Conservation (phyloP, 1,284 basidiomycete species). For the Schizophyllum amplum region DNA sequence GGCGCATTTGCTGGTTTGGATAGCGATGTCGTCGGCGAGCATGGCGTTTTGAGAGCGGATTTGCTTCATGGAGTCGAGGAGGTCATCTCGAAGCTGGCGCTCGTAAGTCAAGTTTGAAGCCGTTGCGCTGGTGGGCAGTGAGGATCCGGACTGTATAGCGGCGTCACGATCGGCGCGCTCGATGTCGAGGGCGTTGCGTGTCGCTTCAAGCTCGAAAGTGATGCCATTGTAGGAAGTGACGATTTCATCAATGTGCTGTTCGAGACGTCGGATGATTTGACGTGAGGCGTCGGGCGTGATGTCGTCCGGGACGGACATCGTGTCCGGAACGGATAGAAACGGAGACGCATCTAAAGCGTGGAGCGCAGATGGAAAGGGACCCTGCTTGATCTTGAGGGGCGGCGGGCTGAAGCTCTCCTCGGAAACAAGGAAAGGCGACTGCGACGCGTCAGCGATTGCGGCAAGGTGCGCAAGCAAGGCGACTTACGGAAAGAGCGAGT, state of each 20-base stretch:
- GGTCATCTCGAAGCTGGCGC: constrained; percentile 15
- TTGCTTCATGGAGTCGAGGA: constrained; percentile 18
- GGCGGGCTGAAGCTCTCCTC: not conserved
- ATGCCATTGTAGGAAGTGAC: constrained; percentile 16
- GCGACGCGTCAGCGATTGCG: not conserved
- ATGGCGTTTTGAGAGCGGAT: constrained; percentile 17
- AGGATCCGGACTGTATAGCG: constrained; percentile 1
- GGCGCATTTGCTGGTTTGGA: constrained; percentile 13
- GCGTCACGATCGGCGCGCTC: constrained; percentile 14
- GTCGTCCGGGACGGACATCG: not conserved
- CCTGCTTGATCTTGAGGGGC: not conserved
- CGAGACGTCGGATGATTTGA: constrained; percentile 13
- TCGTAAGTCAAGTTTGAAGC: constrained; percentile 15
- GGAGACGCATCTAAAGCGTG: not conserved
- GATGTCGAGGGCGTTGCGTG: constrained; percentile 14
- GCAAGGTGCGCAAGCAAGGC: not conserved
- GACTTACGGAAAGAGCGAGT: not conserved
- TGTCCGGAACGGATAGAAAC: not conserved
- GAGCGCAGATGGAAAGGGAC: not conserved
- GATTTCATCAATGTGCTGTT: constrained; percentile 17
- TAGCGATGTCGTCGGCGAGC: constrained; percentile 16
- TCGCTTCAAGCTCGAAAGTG: constrained; percentile 16
- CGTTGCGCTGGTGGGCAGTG: constrained; percentile 8
- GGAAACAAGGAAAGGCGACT: not conserved
- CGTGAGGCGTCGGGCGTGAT: not conserved